Evolutionary conservation across 2,329 filamentous ascomycete genomes (phyloP), one percentile per base, ranked within the genome.

Genomic region (Beauveria pseudobassiana): DNA sequence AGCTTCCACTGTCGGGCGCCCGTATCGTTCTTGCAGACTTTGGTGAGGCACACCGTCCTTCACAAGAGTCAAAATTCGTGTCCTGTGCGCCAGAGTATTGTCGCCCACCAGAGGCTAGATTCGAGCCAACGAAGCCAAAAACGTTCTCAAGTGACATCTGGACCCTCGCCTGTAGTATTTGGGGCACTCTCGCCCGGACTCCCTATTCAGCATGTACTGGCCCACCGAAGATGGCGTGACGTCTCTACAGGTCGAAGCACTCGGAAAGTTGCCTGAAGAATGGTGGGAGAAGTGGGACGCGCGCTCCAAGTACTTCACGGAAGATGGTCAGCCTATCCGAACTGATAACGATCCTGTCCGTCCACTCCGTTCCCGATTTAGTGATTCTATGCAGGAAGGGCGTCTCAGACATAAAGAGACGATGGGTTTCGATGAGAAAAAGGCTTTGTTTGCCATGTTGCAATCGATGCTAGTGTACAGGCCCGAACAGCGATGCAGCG

Each of bases 1-100:
- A 12, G 43, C 43, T 45, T 20, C 6, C 43, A 20, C 34, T 72
- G 34, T 63, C 64, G 1, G 73, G 75, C 10, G 64, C 68, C 1
- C 63, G 62, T 3, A 34, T 71, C 0, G 60, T 74, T 52, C 70
- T 76, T 1, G 67, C 64, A 63, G 73, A 76, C 63, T 75, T 73
- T 65, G 71, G 71, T 16, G 70, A 73, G 52, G 64, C 71, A 6
- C 73, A 72, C 61, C 24, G 64, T 1, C 68, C 70, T 16, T 61
- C 49, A 18, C 63, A 54, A n/a, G 65, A 70, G 1, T 3, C 43
- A 49, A 68, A 68, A 26, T 63, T 59, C 52, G 55, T 63, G 30
- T 67, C 64, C 43, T 60, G 64, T 20, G 62, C 53, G 10, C 67
- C 67, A 10, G 18, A 58, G 18, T 63, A 56, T 12, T 57, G 54